Conservation (phyloP, 2,329 filamentous ascomycete species). For the Alternaria ethzedia region DNA sequence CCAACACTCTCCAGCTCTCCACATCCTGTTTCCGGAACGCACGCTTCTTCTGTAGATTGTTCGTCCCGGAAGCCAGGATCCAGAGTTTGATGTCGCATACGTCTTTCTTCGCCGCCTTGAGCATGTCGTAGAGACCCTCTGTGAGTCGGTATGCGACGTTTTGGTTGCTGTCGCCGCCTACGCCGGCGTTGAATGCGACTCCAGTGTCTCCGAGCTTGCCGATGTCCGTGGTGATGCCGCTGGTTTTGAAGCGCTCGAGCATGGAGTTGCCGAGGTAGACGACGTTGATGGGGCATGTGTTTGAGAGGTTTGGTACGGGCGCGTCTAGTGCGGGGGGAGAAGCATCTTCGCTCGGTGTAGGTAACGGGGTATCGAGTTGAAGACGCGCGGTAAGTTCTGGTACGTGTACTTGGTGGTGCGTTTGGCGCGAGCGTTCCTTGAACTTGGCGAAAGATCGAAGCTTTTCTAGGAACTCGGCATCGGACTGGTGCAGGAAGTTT, state of each 20-base stretch:
- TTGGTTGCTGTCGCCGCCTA: conserved; percentile 20
- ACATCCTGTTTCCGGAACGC: conserved; percentile 1
- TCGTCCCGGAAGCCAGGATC: conserved; percentile 19
- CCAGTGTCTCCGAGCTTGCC: not conserved
- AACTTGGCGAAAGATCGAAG: not conserved
- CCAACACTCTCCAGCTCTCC: conserved; percentile 5
- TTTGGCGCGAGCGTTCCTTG: not conserved
- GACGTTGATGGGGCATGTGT: conserved; percentile 4
- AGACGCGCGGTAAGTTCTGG: not conserved
- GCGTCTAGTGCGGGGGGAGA: not conserved
- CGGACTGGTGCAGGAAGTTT: not conserved
- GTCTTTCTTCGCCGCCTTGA: not conserved
- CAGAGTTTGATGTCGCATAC: conserved; percentile 12
- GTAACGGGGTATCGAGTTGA: not conserved
- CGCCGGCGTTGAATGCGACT: conserved; percentile 17
- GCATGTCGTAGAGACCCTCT: conserved; percentile 1
- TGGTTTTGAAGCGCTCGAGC: conserved; percentile 26
- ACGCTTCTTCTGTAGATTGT: conserved; percentile 11
- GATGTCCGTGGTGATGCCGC: conserved; percentile 8
- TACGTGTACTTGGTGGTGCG: not conserved
- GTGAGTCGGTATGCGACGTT: conserved; percentile 11
- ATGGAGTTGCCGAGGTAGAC: conserved; percentile 26
- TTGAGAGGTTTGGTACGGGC: conserved; percentile 7
- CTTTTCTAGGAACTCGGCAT: not conserved
- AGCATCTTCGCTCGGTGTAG: not conserved